A percentile compares a stretch with the other conserved stretches of the same genome.
Conservation (phyloP, 2,329 filamentous ascomycete genomes). For the Pseudogymnoascus sp. region DNA sequence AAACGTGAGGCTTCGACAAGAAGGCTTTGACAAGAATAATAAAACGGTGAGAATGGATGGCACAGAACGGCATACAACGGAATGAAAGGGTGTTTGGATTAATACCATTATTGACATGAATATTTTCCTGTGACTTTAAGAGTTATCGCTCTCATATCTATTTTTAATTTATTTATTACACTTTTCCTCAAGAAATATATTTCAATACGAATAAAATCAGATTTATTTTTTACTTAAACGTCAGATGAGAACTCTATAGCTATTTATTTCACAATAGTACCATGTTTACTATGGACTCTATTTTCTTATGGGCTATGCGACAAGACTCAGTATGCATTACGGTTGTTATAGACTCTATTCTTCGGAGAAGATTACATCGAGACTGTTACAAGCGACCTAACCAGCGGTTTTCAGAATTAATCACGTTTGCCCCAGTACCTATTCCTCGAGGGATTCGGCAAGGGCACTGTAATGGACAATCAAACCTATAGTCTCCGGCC, state of each 20-base stretch:
- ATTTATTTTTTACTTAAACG: background rate
- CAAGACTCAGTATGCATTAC: background rate
- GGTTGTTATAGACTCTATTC: background rate
- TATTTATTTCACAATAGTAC: background rate
- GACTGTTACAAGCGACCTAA: background rate
- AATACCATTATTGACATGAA: background rate
- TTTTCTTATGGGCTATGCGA: background rate
- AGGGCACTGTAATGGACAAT: background rate
- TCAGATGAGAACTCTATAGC: background rate
- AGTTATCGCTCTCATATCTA: background rate
- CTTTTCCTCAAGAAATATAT: background rate
- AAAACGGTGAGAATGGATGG: background rate
- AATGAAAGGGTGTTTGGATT: background rate
- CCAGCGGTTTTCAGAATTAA: background rate
- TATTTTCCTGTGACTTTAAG: too few relatives aligned
- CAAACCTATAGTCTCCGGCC: background rate
- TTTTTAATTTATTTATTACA: background rate
- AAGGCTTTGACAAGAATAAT: background rate
- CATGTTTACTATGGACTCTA: too few relatives aligned
- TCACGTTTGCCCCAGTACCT: background rate
- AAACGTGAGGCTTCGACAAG: background rate
- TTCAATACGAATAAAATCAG: background rate
- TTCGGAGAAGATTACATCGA: background rate
- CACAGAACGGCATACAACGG: background rate
- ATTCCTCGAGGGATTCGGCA: background rate